Evolutionary conservation across 306 rosid genomes (phyloP), one percentile per base, ranked within the genome.

Genomic region (Urtica urens): DNA sequence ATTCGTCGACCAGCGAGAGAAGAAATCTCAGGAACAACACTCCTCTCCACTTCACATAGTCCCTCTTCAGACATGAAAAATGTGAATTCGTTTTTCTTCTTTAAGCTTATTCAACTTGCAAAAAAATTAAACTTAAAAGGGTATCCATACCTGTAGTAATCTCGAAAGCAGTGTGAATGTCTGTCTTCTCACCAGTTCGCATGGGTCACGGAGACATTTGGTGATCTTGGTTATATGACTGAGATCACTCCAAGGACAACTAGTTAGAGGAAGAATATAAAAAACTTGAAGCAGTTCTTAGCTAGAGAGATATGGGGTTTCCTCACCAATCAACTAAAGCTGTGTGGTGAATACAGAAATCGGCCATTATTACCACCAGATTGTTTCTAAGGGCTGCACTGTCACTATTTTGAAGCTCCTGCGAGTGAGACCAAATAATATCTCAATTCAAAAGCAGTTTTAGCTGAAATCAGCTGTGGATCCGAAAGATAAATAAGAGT

Each of bases 31-130:
- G 79, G 75, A 88, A 88, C 41, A 88, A 71, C 62, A 88, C 95
- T 60, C 95, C 97, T 74, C 82, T 81, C 97, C 97, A 88, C 75
- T 88, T 88, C 72, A 84, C 97, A 12, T 84, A 88, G 73, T 88
- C 97, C 58, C 93, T 79, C 96, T 86, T 70, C 47, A 65, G 13
- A 49, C 31, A 60, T 56, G 23, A 62, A 37, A 49, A 35, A 16
- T n/a, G 28, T 53, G 10, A 28, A 28, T 28, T 28, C n/a, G n/a
- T n/a, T n/a, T n/a, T n/a, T n/a, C n/a, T n/a, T n/a, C n/a, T n/a
- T n/a, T n/a, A n/a, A n/a, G n/a, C n/a, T n/a, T n/a, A n/a, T n/a
- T n/a, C n/a, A n/a, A n/a, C n/a, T n/a, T n/a, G n/a, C n/a, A n/a
- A n/a, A n/a, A n/a, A n/a, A n/a, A n/a, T n/a, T n/a, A n/a, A 34